Conservation (phyloP, 208 protist species). For the Acanthamoeba healyi region DNA sequence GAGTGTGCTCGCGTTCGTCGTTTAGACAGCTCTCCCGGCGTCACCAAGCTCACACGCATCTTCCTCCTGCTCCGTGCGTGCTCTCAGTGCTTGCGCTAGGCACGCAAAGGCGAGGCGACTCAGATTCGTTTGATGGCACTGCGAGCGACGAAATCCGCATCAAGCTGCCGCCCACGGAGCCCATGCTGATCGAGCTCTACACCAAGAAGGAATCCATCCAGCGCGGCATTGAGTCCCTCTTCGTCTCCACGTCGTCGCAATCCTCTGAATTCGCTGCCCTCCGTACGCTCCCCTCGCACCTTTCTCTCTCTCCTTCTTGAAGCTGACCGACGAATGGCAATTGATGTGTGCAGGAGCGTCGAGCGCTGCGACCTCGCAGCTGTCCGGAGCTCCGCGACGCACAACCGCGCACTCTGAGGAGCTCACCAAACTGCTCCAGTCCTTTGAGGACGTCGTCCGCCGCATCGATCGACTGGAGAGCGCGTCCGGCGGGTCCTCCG, state of each 20-base stretch:
- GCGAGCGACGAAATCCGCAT: not conserved
- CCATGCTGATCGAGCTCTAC: not conserved
- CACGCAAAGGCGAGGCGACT: not conserved
- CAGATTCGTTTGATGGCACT: not conserved
- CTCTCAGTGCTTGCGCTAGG: not conserved
- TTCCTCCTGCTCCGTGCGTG: no score
- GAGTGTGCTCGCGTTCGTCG: not conserved
- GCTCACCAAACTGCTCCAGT: not conserved
- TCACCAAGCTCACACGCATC: no score
- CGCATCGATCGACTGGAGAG: conserved; percentile 1
- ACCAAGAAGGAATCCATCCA: not conserved
- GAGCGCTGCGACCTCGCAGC: no score
- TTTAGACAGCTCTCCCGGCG: no score
- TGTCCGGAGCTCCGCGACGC: not conserved
- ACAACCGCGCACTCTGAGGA: not conserved
- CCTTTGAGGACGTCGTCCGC: not conserved
- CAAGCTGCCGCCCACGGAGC: not conserved
- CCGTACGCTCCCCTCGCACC: not conserved
- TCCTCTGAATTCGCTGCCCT: not conserved
- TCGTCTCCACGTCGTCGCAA: not conserved
- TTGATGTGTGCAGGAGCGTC: no score
- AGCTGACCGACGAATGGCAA: not conserved
- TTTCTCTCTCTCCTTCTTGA: not conserved
- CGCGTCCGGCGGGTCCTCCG: not conserved
- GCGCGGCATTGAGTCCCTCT: conserved; percentile 5